Conservation (phyloP, 257 asterid species). For the Primulina eburnea region DNA sequence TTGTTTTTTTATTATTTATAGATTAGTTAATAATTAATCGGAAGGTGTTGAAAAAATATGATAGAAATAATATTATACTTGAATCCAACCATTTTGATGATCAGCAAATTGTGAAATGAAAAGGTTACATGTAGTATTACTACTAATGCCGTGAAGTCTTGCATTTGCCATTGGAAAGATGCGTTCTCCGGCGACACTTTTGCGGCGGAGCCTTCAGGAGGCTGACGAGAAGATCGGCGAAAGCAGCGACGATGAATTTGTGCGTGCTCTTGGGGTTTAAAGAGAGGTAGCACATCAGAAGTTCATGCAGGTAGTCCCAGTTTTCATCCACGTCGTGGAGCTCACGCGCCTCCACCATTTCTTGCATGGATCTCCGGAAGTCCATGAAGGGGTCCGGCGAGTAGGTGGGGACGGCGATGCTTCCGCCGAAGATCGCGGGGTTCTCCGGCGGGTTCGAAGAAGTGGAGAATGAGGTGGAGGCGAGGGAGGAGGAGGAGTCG, state of each 20-base stretch:
- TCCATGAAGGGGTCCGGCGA: conserved; percentile 82
- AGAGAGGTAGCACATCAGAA: conserved; percentile 66
- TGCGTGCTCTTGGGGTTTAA: conserved; percentile 81
- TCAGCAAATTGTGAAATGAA: background rate
- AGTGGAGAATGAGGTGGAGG: conserved; percentile 46
- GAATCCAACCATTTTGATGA: conserved; percentile 9
- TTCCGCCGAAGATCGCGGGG: conserved; percentile 37
- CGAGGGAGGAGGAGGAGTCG: conserved; percentile 39
- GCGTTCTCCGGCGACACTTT: conserved; percentile 30
- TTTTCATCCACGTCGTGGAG: conserved; percentile 45
- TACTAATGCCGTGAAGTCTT: conserved; percentile 33
- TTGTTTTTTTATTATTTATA: background rate
- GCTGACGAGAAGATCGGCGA: conserved; percentile 76
- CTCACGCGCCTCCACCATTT: conserved; percentile 89
- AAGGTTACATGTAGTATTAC: conserved; percentile 4
- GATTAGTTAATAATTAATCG: background rate
- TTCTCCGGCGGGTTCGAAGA: conserved; percentile 23
- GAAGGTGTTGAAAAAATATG: conserved; percentile 15
- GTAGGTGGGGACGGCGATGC: conserved; percentile 66
- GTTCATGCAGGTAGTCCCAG: conserved; percentile 80
- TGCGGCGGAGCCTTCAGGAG: conserved; percentile 45
- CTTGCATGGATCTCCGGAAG: conserved; percentile 94
- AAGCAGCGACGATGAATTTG: conserved; percentile 83
- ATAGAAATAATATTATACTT: background rate
- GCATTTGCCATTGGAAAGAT: conserved; percentile 26